Evolutionary conservation across 768 basidiomycete species (phyloP).

Genomic region (Serendipita indica): DNA sequence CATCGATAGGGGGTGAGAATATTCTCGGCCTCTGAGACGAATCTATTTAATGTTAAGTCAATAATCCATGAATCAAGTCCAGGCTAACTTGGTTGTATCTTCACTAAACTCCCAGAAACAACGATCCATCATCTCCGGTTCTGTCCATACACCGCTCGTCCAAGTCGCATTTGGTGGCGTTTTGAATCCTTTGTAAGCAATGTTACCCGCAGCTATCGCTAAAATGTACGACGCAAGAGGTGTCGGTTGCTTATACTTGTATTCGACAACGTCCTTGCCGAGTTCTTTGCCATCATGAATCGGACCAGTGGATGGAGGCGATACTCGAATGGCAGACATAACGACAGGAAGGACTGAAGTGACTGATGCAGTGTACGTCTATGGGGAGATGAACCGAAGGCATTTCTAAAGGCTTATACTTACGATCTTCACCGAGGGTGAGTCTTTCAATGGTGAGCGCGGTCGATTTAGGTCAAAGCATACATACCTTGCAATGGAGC

Average conservation of each 20-base stretch:
- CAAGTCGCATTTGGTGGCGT: conserved; percentile 34
- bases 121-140: conserved; percentile 64
- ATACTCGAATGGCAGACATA: conserved; percentile 67
- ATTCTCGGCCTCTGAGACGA: conserved; percentile 59
- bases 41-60: conserved; percentile 31
- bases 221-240: conserved; percentile 87
- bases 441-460: conserved; percentile 37
- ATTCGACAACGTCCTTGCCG: conserved; percentile 59
- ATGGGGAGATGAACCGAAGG: neutral
- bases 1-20: conserved; percentile 65
- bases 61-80: neutral
- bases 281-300: conserved; percentile 58
- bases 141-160: conserved; percentile 81
- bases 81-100: conserved; percentile 55
- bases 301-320: conserved; percentile 55
- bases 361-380: conserved; percentile 79
- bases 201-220: conserved; percentile 76
- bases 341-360: conserved; percentile 70
- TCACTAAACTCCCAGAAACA: conserved; percentile 80
- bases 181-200: conserved; percentile 35
- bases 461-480: neutral
- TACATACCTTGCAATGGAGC: conserved; percentile 58
- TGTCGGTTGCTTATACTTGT: conserved; percentile 66
- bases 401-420: conserved; percentile 17
- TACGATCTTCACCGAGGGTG: conserved; percentile 74